These are phyloP conservation scores for Amphicarpaea edgeworthii DNA, from an alignment of 306 rosid genomes.

Conservation along the genomic window DNA sequence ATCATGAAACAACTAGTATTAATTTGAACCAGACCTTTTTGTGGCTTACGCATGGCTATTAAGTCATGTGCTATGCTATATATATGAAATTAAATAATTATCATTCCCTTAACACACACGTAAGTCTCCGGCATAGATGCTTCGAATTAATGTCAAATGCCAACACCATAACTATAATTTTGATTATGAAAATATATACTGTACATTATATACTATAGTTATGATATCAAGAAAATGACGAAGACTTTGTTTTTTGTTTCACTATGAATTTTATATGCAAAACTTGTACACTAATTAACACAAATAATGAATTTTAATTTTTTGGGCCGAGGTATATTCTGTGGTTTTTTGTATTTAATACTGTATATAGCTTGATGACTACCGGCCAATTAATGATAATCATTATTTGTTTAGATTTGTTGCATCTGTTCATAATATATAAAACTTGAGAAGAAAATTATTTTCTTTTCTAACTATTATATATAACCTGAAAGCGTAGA, in stretches of 20 bases:
- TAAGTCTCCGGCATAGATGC: constrained; percentile 1
- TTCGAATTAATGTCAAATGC: constrained; percentile 15
- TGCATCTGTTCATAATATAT: background rate
- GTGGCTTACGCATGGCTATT: background rate
- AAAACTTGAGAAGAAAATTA: background rate
- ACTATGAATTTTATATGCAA: constrained; percentile 10
- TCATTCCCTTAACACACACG: background rate
- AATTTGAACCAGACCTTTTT: constrained; percentile 13
- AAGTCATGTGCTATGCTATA: background rate
- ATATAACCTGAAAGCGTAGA: no score
- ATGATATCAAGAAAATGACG: constrained; percentile 34
- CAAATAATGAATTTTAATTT: background rate
- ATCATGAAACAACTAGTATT: background rate
- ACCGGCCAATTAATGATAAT: background rate
- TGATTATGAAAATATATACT: background rate
- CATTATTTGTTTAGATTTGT: background rate
- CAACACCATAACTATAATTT: background rate
- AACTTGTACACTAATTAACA: background rate
- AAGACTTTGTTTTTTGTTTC: constrained; percentile 16
- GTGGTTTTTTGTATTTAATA: background rate
- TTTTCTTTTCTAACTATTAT: no score
- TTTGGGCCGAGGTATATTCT: background rate
- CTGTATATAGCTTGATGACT: background rate
- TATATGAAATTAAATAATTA: background rate
- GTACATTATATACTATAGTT: no score